phyloP scores from a whole-genome alignment of 495 filamentous ascomycete species.

The Xylaria bambusicola region DNA sequence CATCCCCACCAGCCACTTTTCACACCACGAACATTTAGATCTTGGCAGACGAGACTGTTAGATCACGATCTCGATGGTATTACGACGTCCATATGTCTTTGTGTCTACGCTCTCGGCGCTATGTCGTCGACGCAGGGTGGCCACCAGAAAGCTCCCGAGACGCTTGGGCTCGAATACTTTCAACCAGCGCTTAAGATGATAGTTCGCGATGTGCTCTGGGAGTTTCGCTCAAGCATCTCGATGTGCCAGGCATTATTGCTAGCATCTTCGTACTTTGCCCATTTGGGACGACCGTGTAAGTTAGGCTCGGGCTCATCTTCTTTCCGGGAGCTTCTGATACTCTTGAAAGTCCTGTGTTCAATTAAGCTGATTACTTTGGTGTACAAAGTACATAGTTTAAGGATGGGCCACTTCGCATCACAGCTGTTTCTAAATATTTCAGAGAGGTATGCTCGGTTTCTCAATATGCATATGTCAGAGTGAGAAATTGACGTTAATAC shows the following conservation, averaged over 20 bases:
- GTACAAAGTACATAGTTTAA: conserved; percentile 33
- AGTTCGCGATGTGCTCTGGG: conserved; percentile 33
- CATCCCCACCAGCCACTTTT: conserved; percentile 40
- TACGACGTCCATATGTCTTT: conserved; percentile 37
- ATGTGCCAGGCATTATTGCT: conserved; percentile 39
- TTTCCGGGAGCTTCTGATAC: background rate
- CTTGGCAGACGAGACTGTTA: conserved; percentile 30
- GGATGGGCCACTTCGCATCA: conserved; percentile 36
- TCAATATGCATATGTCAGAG: background rate
- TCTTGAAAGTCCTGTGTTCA: too few species aligned
- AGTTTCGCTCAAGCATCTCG: conserved; percentile 31
- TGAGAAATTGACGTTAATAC: conserved; percentile 15
- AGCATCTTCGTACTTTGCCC: conserved; percentile 39
- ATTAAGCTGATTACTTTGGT: conserved; percentile 1
- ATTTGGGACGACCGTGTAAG: conserved; percentile 35
- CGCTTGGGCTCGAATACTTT: conserved; percentile 36
- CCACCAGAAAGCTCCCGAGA: conserved; percentile 28
- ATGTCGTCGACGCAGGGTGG: conserved; percentile 20
- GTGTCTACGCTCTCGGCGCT: conserved; percentile 38
- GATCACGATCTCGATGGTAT: conserved; percentile 31
- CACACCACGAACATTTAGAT: conserved; percentile 29
- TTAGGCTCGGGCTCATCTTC: background rate
- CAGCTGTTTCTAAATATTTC: conserved; percentile 30
- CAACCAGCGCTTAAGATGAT: conserved; percentile 39
- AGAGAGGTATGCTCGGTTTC: conserved; percentile 28